phyloP scores from a whole-genome alignment of 495 filamentous ascomycete genomes.

The Talaromyces wortmannii region DNA sequence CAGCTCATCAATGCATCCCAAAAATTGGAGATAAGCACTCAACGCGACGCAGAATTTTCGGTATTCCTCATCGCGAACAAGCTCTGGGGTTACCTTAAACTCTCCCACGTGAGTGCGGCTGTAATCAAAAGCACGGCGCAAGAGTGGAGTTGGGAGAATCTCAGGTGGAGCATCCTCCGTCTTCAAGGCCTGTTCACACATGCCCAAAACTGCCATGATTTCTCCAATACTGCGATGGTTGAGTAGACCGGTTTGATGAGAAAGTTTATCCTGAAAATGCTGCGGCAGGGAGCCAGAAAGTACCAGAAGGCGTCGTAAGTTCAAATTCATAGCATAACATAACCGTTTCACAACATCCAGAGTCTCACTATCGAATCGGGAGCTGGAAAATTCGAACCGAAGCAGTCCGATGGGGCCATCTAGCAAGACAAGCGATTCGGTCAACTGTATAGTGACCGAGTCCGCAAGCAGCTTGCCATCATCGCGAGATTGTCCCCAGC shows the following conservation, averaged over 20 bases:
- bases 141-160: slow-evolving; percentile 30
- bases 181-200: slow-evolving; percentile 33
- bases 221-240: slow-evolving; percentile 33
- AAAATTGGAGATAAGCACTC: slow-evolving; percentile 28
- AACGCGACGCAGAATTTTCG: slow-evolving; percentile 33
- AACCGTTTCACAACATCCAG: slow-evolving; percentile 25
- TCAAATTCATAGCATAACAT: slow-evolving; percentile 28
- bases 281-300: slow-evolving; percentile 26
- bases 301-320: slow-evolving; percentile 24
- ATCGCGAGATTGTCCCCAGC: slow-evolving; percentile 19
- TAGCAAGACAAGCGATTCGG: slow-evolving; percentile 20
- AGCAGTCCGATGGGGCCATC: slow-evolving; percentile 26
- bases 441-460: slow-evolving; percentile 25
- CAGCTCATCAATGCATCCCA: slow-evolving; percentile 29
- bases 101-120: slow-evolving; percentile 17
- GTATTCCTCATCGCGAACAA: slow-evolving; percentile 29
- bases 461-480: slow-evolving; percentile 15
- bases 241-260: slow-evolving; percentile 22
- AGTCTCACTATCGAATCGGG: slow-evolving; percentile 28
- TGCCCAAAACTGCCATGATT: slow-evolving; percentile 32
- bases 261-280: slow-evolving; percentile 19
- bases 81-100: slow-evolving; percentile 16
- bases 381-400: slow-evolving; percentile 33
- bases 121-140: slow-evolving; percentile 24
- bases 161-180: slow-evolving; percentile 36